These are phyloP conservation scores for Apocynum venetum DNA, from an alignment of 257 asterid species.

Conservation along the genomic window DNA sequence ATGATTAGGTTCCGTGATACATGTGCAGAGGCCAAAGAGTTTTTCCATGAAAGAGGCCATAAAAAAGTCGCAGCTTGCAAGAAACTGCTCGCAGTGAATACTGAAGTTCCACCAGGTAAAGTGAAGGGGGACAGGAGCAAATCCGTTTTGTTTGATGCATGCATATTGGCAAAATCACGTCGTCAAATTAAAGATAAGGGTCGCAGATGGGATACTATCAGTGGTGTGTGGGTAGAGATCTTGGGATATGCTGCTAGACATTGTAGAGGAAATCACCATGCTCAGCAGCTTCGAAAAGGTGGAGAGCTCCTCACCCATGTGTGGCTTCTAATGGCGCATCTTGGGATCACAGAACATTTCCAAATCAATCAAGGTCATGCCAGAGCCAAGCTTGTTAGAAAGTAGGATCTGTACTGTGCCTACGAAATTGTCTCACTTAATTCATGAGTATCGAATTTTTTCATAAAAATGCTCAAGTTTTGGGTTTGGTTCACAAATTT, in stretches of 20 bases:
- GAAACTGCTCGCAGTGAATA: constrained; percentile 36
- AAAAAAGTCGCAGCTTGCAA: constrained; percentile 22
- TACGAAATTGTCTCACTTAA: not conserved
- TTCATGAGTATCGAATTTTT: too few species aligned
- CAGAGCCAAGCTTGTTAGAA: constrained; percentile 42
- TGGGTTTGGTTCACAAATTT: too few species aligned
- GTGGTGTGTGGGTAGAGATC: constrained; percentile 49
- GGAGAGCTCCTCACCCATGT: constrained; percentile 63
- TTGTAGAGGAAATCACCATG: constrained; percentile 50
- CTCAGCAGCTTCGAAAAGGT: constrained; percentile 53
- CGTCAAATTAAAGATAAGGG: not conserved
- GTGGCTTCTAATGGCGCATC: constrained; percentile 63
- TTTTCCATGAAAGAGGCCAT: constrained; percentile 22
- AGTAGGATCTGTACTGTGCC: constrained; percentile 10
- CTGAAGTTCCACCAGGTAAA: constrained; percentile 33
- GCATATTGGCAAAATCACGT: constrained; percentile 38
- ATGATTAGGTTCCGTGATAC: constrained; percentile 49
- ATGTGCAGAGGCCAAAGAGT: constrained; percentile 43
- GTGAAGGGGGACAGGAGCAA: constrained; percentile 66
- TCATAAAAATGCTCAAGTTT: too few species aligned
- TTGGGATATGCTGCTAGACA: constrained; percentile 43
- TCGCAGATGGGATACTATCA: constrained; percentile 27
- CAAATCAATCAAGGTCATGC: constrained; percentile 52
- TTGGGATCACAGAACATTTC: constrained; percentile 51
- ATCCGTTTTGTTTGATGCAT: constrained; percentile 51